Conservation (phyloP, 225 moss, liverwort and hornwort genomes). For the Sphagnum contortum region DNA sequence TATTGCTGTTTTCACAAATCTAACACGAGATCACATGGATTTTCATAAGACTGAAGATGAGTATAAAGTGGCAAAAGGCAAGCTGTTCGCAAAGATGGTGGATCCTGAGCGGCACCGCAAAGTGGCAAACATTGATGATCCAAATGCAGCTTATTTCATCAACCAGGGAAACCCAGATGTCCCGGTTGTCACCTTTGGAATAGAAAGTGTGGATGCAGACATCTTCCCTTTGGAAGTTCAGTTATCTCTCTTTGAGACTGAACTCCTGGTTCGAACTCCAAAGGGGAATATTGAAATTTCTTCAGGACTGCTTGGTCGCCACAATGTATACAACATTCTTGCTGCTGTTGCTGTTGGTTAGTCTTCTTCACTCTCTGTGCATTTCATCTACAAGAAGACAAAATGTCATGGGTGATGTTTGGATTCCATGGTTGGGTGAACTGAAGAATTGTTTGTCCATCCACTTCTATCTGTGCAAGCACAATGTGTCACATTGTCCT, state of each 20-base stretch:
- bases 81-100: constrained; percentile 93
- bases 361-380: constrained; percentile 1
- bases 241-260: constrained; percentile 88
- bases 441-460: no score
- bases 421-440: no score
- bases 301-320: constrained; percentile 86
- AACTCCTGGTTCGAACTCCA: constrained; percentile 82
- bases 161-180: constrained; percentile 65
- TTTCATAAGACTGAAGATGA: constrained; percentile 73
- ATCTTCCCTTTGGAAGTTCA: constrained; percentile 88
- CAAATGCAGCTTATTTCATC: constrained; percentile 57
- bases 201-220: constrained; percentile 73
- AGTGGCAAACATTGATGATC: constrained; percentile 84
- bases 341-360: constrained; percentile 84
- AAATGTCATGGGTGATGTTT: no score
- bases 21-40: constrained; percentile 91
- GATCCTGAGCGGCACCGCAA: constrained; percentile 85
- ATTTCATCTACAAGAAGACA: not conserved
- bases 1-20: constrained; percentile 89
- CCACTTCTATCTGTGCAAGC: no score
- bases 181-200: constrained; percentile 73
- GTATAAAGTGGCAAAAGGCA: constrained; percentile 75
- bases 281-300: constrained; percentile 88
- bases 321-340: constrained; percentile 97
- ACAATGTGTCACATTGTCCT: no score